These are phyloP conservation scores for Scheffersomyces parashehatae DNA, from an alignment of 1,139 yeast species.

Conservation along the genomic window DNA sequence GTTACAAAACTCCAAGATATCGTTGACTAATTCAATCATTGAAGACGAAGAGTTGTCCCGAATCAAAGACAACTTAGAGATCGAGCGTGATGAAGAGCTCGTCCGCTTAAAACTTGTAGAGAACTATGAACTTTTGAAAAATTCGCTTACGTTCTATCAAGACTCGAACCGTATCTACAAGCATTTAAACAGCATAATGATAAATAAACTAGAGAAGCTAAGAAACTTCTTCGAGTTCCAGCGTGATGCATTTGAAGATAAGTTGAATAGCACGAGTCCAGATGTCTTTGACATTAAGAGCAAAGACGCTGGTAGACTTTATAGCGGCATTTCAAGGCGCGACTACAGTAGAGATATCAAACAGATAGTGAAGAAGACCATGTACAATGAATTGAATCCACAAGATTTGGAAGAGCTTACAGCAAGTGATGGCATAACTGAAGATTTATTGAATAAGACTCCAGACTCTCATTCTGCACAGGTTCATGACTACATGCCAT, in stretches of 20 bases:
- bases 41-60: constrained; percentile 33
- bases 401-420: constrained; percentile 4
- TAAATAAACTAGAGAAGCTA: constrained; percentile 41
- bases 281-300: constrained; percentile 35
- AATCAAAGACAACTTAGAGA: constrained; percentile 32
- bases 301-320: constrained; percentile 38
- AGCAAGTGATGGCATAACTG: neutral
- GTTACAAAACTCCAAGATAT: constrained; percentile 27
- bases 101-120: constrained; percentile 33
- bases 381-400: constrained; percentile 8
- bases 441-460: constrained; percentile 4
- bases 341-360: constrained; percentile 33
- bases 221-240: constrained; percentile 45
- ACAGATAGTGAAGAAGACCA: constrained; percentile 17
- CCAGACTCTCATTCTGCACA: constrained; percentile 4
- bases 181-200: constrained; percentile 27
- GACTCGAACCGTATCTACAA: constrained; percentile 41
- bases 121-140: constrained; percentile 37
- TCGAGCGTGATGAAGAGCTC: constrained; percentile 40
- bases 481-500: constrained; percentile 49
- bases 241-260: constrained; percentile 26
- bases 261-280: constrained; percentile 20
- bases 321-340: constrained; percentile 29
- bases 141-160: constrained; percentile 36
- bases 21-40: constrained; percentile 21